Evolutionary conservation across 192 early-diverging fungal genomes (phyloP), one percentile per base, ranked within the genome.

Genomic region (Dissophora ornata): DNA sequence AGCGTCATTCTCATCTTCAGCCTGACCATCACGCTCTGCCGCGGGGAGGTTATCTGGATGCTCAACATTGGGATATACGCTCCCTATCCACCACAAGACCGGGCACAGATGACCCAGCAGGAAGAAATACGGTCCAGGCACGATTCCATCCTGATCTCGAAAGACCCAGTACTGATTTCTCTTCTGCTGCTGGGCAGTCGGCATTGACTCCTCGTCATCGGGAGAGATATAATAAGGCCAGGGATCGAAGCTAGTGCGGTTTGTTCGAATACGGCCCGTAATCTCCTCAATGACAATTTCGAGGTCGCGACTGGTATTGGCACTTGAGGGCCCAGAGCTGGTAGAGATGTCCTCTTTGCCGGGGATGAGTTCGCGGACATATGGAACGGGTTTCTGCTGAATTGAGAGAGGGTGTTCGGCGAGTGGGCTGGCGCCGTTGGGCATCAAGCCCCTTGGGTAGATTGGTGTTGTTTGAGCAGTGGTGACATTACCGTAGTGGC

Each of bases 231-330:
- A 2, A 41, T 40, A 54, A 0, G 53, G 52, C 73, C 73, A 77
- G 12, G 73, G 73, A 6, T 67, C 73, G 1, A 67, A 6, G 24
- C 73, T 77, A 2, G 59, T 67, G 15, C 73, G 65, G 40, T 61
- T 77, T 5, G 73, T 62, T 2, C 59, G 58, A 1, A 77, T 25
- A 33, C 64, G 63, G 10, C 73, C 73, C 2, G 73, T 51, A 25
- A 67, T 62, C 29, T 64, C 64, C 0, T 67, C 73, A 8, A 77
- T 0, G 0, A 77, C 49, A 22, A 67, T 62, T 53, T 77, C 58
- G 0, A 77, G 36, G 24, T 77, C 73, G 3, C 53, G 73, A 62
- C 73, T 77, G 5, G 64, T 77, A 51, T 67, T 57, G n/a, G 64
- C 55, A 7, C 65, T 67, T 0, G 44, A n/a, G 4, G 44, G 9